Percentiles rank a stretch among this genome's conserved stretches.
phyloP scores from a whole-genome alignment of 352 stramenopile species.

The Phytophthora sp. region DNA sequence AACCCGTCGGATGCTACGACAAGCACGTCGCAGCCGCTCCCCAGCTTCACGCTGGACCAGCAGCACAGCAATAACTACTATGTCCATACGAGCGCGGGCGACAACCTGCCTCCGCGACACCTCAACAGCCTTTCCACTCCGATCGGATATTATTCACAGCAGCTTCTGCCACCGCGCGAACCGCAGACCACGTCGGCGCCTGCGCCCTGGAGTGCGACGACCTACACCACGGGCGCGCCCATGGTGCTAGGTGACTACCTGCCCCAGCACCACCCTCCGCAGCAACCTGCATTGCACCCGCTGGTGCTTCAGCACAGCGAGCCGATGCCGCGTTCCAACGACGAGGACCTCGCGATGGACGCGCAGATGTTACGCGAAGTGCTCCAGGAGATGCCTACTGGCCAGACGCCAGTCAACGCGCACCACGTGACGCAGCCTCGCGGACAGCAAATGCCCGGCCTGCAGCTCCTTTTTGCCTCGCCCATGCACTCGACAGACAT shows the following conservation, averaged over 20 bases:
- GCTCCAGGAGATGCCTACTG: conserved; percentile 41
- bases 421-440: conserved; percentile 22
- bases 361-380: conserved; percentile 51
- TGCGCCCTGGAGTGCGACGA: conserved; percentile 22
- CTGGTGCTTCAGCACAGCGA: conserved; percentile 40
- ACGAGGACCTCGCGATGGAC: conserved; percentile 48
- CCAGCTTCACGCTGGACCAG: conserved; percentile 39
- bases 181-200: conserved; percentile 13
- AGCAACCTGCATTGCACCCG: conserved; percentile 31
- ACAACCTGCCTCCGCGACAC: conserved; percentile 18
- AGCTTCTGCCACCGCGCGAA: conserved; percentile 27
- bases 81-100: background rate
- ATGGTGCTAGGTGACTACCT: conserved; percentile 23
- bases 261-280: conserved; percentile 20
- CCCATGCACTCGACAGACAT: conserved; percentile 39
- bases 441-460: conserved; percentile 34
- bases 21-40: conserved; percentile 29
- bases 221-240: conserved; percentile 8
- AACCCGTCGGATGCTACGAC: conserved; percentile 23
- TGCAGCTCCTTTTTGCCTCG: conserved; percentile 48
- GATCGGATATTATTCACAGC: conserved; percentile 36
- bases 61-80: conserved; percentile 30
- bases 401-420: conserved; percentile 26
- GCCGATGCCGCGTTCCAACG: conserved; percentile 29
- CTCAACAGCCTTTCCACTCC: conserved; percentile 21